Base-by-base conservation (phyloP, 129 eudicot genomes). In the Solidago caesia region DNA sequence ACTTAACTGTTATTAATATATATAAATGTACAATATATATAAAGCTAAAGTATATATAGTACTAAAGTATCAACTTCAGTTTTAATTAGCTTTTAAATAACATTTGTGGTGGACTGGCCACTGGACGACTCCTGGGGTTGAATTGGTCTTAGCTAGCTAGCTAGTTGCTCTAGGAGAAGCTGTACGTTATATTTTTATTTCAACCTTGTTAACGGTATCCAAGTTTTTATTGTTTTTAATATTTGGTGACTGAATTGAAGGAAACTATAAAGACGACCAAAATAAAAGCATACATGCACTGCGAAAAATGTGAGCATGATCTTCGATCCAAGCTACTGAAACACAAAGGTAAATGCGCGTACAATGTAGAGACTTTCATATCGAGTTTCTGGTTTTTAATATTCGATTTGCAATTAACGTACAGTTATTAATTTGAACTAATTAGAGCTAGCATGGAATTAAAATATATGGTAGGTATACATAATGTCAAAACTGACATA, bases 251-350 rank as follows among this genome's bases (percentile, higher is more conserved):
- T 27, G 7, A 39, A 8, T 68, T 70, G 49, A 81, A 89, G 98
- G 86, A 83, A 86, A 70, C 58, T 14, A 81, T 89, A 68, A 83
- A 81, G 79, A 84, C 87, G 46, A 84, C 84, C 25, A 86, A 77
- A 25, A 67, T 90, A 43, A 93, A 93, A 72, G 79, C 88, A 2
- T 89, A 84, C 67, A 77, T 93, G 84, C 98, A 93, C 7, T 90
- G 98, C 55, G 81, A 86, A 5, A 77, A 93, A 84, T 93, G 98
- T 53, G 96, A 90, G 80, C 80, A 76, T 64, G 96, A 88, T 70
- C 77, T 82, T 1, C 77, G 86, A 49, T 75, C 65, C 42, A 88
- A 82, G 74, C 80, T 94, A 44, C 85, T 90, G 42, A 80, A 80
- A 80, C 97, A 94, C 85, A 83, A 86, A 90, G 98, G 98, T 92